Evolutionary conservation across 1,139 yeast species (phyloP).

Genomic region (Yarrowia galli): DNA sequence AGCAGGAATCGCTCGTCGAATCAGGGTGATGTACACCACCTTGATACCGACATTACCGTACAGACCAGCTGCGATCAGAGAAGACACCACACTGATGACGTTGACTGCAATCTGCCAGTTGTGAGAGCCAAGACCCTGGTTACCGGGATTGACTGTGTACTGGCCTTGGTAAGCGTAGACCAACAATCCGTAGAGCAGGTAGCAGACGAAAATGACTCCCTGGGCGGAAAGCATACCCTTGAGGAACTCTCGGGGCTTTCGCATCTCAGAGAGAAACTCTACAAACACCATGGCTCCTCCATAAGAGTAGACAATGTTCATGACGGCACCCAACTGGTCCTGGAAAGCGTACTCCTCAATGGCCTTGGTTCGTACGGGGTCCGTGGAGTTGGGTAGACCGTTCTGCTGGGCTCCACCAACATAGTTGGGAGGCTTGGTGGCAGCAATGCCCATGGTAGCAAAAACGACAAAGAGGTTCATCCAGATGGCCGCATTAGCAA

Average conservation of each 20-base stretch:
- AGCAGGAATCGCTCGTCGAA: constrained; percentile 49
- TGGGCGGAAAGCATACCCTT: constrained; percentile 54
- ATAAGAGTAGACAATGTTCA: constrained; percentile 55
- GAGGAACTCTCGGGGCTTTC: constrained; percentile 54
- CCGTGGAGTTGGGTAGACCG: constrained; percentile 25
- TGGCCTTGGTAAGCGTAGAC: constrained; percentile 55
- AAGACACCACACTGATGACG: constrained; percentile 50
- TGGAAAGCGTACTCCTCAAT: constrained; percentile 41
- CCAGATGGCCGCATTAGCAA: constrained; percentile 52
- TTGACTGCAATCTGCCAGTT: constrained; percentile 52
- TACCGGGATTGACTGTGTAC: constrained; percentile 52
- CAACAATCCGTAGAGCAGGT: constrained; percentile 52
- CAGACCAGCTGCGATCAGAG: constrained; percentile 53
- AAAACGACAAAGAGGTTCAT: constrained; percentile 53
- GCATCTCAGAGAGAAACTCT: constrained; percentile 55
- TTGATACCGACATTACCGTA: constrained; percentile 55
- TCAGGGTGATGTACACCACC: constrained; percentile 51
- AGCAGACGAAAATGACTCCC: constrained; percentile 50
- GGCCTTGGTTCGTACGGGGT: constrained; percentile 42
- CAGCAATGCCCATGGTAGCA: constrained; percentile 52
- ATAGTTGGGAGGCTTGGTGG: constrained; percentile 50
- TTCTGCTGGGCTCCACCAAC: constrained; percentile 40
- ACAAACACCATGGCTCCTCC: constrained; percentile 56
- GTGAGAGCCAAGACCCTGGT: constrained; percentile 51
- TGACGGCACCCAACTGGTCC: constrained; percentile 47